Evolutionary conservation across 2,329 filamentous ascomycete genomes (phyloP), one percentile per base, ranked within the genome.

Genomic region (Hypoxylon sp.): DNA sequence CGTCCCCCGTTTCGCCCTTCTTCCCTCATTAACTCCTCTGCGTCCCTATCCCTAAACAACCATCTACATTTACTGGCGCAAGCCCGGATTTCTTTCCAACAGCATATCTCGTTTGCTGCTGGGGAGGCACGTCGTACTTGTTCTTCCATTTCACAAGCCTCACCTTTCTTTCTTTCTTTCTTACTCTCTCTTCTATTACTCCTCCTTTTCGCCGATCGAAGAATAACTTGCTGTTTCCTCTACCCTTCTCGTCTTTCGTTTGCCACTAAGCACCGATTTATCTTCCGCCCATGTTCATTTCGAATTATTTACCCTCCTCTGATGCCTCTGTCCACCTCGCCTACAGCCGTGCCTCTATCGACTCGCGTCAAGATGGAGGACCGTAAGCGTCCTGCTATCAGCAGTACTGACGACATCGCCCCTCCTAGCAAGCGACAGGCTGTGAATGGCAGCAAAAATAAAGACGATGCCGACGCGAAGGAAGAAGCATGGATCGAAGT

Each of bases 291-390:
- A 7, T 67, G 71, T 71, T 75, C 73, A 75, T 74, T 52, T 38
- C 27, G 66, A 72, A 71, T 75, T 73, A 36, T 42, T 75, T 74
- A 23, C 23, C 16, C 2, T 76, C 77, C 81, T 87, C 89, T 91
- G 82, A 95, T 95, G 90, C 87, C 87, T 87, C 83, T 89, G 83
- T 86, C 89, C 78, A 88, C 89, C 77, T 82, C 84, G 65, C 80
- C 81, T 72, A 82, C 85, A 75, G 80, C 87, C 74, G 74, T 76
- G 70, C 81, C 87, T 80, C 84, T 89, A 80, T 88, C 90, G 78
- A 86, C 86, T 82, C 81, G 90, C 77, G 80, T 86, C 79, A 96
- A 94, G 84, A 99, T 97, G 93, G 94, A 99, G 83, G 94, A 97
- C 80, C 91, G 94, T 84, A 99, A 99, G 84, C 87, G 94, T 84